phyloP scores from a whole-genome alignment of 2,329 filamentous ascomycete species.

The Verticillium zaregamsianum region DNA sequence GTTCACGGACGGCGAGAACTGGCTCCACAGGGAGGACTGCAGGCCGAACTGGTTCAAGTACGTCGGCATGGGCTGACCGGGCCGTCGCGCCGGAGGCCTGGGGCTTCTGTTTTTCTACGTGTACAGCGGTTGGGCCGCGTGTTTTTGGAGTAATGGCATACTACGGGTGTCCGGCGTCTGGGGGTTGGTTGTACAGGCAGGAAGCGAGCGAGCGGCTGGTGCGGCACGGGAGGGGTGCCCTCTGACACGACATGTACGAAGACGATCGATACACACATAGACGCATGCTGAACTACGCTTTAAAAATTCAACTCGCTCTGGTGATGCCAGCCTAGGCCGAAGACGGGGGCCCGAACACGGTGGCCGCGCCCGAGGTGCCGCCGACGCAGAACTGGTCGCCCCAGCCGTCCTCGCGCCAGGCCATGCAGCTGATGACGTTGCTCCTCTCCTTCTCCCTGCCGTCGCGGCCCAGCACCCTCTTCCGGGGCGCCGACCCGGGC shows the following conservation, averaged over 20 bases:
- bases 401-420: slow-evolving; percentile 59
- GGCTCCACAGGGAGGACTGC: slow-evolving; percentile 87
- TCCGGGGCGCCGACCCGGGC: slow-evolving; percentile 40
- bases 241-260: neutral
- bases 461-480: slow-evolving; percentile 52
- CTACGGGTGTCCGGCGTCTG: neutral
- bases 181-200: neutral
- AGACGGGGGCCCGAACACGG: slow-evolving; percentile 49
- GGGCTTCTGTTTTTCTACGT: neutral
- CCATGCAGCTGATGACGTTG: slow-evolving; percentile 58
- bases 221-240: neutral
- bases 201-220: neutral
- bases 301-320: neutral
- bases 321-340: slow-evolving; percentile 8
- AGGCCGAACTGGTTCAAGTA: slow-evolving; percentile 97
- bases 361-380: slow-evolving; percentile 62
- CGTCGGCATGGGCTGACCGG: slow-evolving; percentile 67
- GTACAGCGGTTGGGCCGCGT: neutral
- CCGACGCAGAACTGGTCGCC: slow-evolving; percentile 63
- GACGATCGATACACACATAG: neutral
- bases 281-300: neutral
- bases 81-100: no score
- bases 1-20: slow-evolving; percentile 84
- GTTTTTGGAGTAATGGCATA: neutral
- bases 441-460: slow-evolving; percentile 55